These are phyloP conservation scores for Astrothelium subdiscretum DNA, from an alignment of 495 filamentous ascomycete genomes.

Conservation along the genomic window DNA sequence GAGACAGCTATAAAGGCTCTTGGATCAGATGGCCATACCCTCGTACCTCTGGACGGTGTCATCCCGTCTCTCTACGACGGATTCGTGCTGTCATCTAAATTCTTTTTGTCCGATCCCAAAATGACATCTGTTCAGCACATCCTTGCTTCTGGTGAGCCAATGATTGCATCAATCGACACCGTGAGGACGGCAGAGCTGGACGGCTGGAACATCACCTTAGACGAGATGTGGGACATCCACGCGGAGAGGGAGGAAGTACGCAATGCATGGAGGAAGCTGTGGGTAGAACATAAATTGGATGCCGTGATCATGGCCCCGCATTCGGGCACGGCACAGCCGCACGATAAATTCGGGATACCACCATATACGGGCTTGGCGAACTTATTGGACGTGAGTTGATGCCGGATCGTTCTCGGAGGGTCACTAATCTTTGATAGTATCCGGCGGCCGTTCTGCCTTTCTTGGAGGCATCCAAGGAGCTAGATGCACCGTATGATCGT, in stretches of 20 bases:
- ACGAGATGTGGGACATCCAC: conserved; percentile 24
- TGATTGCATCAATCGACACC: conserved; percentile 17
- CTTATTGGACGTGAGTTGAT: conserved; percentile 38
- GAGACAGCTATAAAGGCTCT: conserved; percentile 16
- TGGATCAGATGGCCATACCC: conserved; percentile 13
- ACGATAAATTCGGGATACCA: conserved; percentile 38
- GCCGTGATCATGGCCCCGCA: conserved; percentile 35
- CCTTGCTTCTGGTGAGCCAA: conserved; percentile 20
- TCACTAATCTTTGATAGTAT: conserved; percentile 15
- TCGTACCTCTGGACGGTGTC: conserved; percentile 13
- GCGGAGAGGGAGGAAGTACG: conserved; percentile 17
- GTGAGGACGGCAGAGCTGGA: conserved; percentile 10
- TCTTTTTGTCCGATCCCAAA: conserved; percentile 21
- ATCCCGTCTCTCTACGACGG: conserved; percentile 15
- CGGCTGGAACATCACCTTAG: conserved; percentile 18
- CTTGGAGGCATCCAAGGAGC: conserved; percentile 18
- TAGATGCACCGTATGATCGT: conserved; percentile 18
- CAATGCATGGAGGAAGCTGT: conserved; percentile 26
- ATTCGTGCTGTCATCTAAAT: conserved; percentile 15
- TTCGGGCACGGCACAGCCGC: conserved; percentile 35
- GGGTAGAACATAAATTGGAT: conserved; percentile 32
- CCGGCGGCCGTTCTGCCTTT: conserved; percentile 22
- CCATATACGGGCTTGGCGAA: conserved; percentile 40
- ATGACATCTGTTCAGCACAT: conserved; percentile 18
- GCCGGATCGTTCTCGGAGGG: neutral